phyloP scores from a whole-genome alignment of 495 filamentous ascomycete species.

The Melanomma pulvis-pyrius region DNA sequence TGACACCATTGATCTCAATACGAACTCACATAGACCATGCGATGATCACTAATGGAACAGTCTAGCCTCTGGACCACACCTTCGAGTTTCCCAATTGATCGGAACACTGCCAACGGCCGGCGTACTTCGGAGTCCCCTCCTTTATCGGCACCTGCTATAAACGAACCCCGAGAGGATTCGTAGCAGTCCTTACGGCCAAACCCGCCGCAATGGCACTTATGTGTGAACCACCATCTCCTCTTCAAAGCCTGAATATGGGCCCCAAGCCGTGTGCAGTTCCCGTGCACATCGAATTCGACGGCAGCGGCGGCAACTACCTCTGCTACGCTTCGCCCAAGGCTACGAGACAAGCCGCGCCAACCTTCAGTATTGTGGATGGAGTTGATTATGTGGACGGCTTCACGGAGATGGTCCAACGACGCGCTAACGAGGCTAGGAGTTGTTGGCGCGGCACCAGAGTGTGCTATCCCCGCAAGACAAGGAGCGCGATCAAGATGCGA shows the following conservation, averaged over 20 bases:
- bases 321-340: constrained; percentile 13
- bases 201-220: constrained; percentile 17
- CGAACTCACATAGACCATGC: no score
- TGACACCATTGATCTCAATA: no score
- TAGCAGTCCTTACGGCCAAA: neutral
- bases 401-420: constrained; percentile 2
- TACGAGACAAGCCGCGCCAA: constrained; percentile 15
- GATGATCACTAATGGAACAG: no score
- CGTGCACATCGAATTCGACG: constrained; percentile 11
- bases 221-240: constrained; percentile 13
- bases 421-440: neutral
- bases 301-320: constrained; percentile 9
- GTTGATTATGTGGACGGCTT: constrained; percentile 8
- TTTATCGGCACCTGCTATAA: no score
- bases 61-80: no score
- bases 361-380: constrained; percentile 13
- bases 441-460: neutral
- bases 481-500: neutral
- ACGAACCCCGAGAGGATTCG: constrained; percentile 18
- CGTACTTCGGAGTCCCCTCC: no score
- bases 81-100: no score
- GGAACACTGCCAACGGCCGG: no score
- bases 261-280: constrained; percentile 13
- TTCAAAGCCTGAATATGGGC: constrained; percentile 2
- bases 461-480: neutral